Conservation (phyloP, 78 protist species). For the Mastigamoeba balamuthi region DNA sequence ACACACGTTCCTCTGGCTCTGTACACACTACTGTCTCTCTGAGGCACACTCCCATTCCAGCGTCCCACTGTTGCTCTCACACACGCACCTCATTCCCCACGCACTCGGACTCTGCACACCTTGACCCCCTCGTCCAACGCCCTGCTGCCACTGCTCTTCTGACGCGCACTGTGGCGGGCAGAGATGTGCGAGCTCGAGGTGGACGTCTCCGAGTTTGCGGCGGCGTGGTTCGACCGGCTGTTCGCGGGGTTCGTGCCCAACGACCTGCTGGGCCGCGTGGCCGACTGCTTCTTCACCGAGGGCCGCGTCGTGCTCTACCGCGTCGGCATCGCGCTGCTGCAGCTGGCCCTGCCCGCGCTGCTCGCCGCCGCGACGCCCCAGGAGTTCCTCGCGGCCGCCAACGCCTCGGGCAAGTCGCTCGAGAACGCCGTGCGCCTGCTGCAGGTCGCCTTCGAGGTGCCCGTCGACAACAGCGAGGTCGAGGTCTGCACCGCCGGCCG, state of each 20-base stretch:
- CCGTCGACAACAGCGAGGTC: too few species aligned
- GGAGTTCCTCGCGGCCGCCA: not conserved
- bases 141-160: too few species aligned
- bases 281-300: not conserved
- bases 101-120: too few species aligned
- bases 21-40: too few species aligned
- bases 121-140: too few species aligned
- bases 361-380: not conserved
- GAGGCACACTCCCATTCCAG: too few species aligned
- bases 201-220: not conserved
- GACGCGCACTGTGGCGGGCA: too few species aligned
- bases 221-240: not conserved
- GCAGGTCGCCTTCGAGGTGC: too few species aligned
- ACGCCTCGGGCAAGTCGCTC: not conserved
- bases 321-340: not conserved
- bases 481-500: too few species aligned
- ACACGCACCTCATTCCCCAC: too few species aligned
- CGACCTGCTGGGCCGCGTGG: not conserved
- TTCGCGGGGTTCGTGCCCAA: not conserved
- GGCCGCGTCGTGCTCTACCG: not conserved
- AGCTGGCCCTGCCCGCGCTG: not conserved
- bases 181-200: not conserved
- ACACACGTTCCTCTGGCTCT: too few species aligned
- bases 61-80: too few species aligned
- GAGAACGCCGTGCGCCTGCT: not conserved